phyloP scores from a whole-genome alignment of 2,329 filamentous ascomycete species.

The Botrytis medusae region DNA sequence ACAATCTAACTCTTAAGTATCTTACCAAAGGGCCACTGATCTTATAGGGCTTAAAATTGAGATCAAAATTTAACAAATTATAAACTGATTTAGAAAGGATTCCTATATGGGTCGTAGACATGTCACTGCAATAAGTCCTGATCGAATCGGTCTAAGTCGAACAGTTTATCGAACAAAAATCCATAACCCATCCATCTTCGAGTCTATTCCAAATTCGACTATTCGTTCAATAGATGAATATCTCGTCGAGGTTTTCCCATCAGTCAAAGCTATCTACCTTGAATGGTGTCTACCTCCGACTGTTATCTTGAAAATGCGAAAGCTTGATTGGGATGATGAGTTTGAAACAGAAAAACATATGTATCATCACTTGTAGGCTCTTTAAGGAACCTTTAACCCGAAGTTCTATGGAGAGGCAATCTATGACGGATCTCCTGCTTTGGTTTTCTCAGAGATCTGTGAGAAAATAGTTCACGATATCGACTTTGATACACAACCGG shows the following conservation, averaged over 20 bases:
- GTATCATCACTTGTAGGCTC: not conserved
- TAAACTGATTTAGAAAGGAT: no score
- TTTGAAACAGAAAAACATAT: not conserved
- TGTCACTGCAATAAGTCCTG: no score
- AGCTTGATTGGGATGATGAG: conserved; percentile 7
- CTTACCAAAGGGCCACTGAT: no score
- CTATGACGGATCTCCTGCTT: not conserved
- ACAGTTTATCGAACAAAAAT: no score
- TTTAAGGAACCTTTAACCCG: not conserved
- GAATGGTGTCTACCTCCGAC: no score
- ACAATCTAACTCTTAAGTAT: no score
- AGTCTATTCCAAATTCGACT: no score
- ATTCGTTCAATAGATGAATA: no score
- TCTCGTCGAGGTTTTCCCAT: not conserved
- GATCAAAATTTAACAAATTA: no score
- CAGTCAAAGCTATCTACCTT: not conserved
- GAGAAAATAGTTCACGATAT: not conserved
- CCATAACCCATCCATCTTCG: no score
- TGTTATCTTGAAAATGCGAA: conserved; percentile 2
- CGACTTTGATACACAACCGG: not conserved
- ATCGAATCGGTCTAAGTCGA: not conserved
- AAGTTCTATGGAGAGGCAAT: conserved; percentile 1
- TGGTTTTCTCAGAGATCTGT: not conserved
- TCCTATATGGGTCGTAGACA: no score
- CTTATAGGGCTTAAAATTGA: no score